Conservation (phyloP, 164 flowering plant species). For the Sedum album region DNA sequence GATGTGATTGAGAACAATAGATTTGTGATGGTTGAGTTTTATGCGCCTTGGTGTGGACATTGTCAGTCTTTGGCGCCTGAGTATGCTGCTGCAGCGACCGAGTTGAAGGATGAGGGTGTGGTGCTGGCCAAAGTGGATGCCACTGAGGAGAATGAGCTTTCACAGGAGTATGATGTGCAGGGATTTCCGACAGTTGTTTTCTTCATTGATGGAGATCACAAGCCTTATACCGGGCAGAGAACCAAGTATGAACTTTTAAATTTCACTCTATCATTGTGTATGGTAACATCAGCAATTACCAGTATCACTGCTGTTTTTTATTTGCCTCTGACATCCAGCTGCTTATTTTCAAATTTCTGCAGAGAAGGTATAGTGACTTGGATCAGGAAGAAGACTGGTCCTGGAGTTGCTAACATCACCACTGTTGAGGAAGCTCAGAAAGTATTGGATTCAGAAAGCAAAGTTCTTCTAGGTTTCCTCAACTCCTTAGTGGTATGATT, state of each 20-base stretch:
- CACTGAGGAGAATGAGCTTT: conserved; percentile 65
- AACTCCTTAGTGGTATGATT: conserved; percentile 77
- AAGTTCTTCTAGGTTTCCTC: conserved; percentile 68
- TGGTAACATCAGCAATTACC: too few species aligned
- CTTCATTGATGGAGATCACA: conserved; percentile 80
- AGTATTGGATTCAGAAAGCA: conserved; percentile 51
- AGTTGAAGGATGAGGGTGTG: conserved; percentile 55
- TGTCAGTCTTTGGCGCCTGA: conserved; percentile 84
- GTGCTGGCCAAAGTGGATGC: conserved; percentile 83
- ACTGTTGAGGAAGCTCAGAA: conserved; percentile 65
- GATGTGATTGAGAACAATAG: conserved; percentile 49
- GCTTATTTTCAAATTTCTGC: conserved; percentile 10
- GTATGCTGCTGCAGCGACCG: conserved; percentile 90
- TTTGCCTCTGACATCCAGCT: not conserved
- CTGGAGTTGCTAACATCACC: conserved; percentile 61
- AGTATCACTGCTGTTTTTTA: too few species aligned
- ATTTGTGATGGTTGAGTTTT: conserved; percentile 86
- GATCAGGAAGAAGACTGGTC: conserved; percentile 91
- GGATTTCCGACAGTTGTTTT: conserved; percentile 83
- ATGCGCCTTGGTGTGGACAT: conserved; percentile 97
- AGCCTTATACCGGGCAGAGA: conserved; percentile 58
- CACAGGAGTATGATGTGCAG: conserved; percentile 73
- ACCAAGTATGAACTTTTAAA: conserved; percentile 35
- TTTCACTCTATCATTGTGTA: not conserved
- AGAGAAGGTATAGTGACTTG: conserved; percentile 88